Evolutionary conservation across 345 rosid species (phyloP).

Genomic region (Sisymbrium irio): DNA sequence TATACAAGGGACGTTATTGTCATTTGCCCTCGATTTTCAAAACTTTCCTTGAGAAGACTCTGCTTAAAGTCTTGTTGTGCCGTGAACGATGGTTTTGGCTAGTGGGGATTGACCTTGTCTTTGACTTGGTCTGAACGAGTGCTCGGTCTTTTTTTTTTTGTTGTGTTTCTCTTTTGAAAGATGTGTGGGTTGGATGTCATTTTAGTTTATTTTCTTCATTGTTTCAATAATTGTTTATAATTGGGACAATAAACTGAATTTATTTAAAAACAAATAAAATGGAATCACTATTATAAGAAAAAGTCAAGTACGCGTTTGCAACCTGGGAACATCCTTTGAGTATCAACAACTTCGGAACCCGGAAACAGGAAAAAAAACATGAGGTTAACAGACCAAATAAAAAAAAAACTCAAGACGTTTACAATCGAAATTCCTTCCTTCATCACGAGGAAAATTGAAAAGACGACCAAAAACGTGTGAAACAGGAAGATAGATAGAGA

Average conservation of each 20-base stretch:
- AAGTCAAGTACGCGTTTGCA: not conserved
- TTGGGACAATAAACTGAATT: too few species aligned
- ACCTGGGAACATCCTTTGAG: not conserved
- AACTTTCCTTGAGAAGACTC: not conserved
- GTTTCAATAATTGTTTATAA: too few species aligned
- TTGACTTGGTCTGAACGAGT: constrained; percentile 29
- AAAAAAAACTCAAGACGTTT: not conserved
- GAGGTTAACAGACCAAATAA: not conserved
- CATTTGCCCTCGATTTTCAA: not conserved
- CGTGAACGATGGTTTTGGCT: constrained; percentile 21
- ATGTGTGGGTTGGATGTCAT: not conserved
- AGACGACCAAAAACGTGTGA: not conserved
- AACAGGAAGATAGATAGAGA: not conserved
- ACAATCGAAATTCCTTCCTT: not conserved
- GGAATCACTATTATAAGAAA: not conserved
- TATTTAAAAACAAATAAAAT: not conserved
- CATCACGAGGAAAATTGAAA: not conserved
- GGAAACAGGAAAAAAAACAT: not conserved
- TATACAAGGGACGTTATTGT: not conserved
- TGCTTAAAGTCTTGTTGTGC: constrained; percentile 15
- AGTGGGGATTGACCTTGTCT: constrained; percentile 23
- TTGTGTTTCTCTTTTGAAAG: not conserved
- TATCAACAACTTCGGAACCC: not conserved
- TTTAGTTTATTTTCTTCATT: not conserved
- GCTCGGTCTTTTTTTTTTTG: not conserved